A percentile compares a stretch with the other conserved stretches of the same genome.
These are phyloP conservation scores for Raphanus raphanistrum DNA, from an alignment of 345 rosid species.

Conservation along the genomic window DNA sequence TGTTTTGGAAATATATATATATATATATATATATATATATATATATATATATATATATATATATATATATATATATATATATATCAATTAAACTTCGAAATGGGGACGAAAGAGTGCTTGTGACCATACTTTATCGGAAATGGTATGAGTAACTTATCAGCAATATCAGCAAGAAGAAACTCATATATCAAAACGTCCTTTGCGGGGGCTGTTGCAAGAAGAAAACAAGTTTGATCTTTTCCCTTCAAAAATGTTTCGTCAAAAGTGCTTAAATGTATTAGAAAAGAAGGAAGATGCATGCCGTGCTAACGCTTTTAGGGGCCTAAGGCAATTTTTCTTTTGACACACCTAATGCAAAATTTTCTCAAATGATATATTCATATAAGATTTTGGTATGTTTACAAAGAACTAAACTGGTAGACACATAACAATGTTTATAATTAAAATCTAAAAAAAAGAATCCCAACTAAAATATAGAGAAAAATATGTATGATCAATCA, in stretches of 20 bases:
- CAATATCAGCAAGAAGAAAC: neutral
- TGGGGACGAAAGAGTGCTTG: neutral
- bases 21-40: too few relatives aligned
- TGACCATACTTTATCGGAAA: neutral
- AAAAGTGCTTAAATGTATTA: neutral
- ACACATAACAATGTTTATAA: neutral
- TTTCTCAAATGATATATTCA: neutral
- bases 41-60: too few relatives aligned
- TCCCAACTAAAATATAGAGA: neutral
- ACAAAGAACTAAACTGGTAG: neutral
- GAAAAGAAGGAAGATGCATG: too few relatives aligned
- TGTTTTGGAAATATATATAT: neutral
- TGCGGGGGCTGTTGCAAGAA: neutral
- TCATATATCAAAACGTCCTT: neutral
- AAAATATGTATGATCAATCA: neutral
- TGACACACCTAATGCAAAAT: neutral
- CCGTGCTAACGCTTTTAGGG: too few relatives aligned
- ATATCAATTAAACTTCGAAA: neutral
- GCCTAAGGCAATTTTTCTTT: too few relatives aligned
- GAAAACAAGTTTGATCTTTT: neutral
- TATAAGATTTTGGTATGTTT: neutral
- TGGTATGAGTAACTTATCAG: neutral
- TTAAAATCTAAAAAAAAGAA: neutral
- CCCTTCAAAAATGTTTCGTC: neutral
- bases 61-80: too few relatives aligned